phyloP scores from a whole-genome alignment of 257 asterid genomes.

The Ballota nigra region DNA sequence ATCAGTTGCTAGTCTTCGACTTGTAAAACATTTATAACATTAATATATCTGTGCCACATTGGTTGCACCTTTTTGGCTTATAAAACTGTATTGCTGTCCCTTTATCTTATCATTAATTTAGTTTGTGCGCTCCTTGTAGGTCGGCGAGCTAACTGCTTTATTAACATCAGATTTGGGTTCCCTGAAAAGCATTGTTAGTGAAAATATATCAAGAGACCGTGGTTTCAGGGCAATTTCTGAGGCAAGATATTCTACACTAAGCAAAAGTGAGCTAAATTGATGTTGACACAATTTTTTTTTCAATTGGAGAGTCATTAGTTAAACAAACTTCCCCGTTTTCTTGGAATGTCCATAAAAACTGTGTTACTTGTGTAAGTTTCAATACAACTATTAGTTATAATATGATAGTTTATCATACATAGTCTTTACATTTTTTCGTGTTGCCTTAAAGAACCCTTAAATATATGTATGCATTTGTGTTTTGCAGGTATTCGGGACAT shows the following conservation, averaged over 20 bases:
- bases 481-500: conserved; percentile 85
- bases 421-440: conserved; percentile 8
- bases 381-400: neutral
- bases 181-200: conserved; percentile 80
- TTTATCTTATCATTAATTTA: conserved; percentile 9
- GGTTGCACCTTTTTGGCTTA: neutral
- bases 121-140: conserved; percentile 46
- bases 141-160: conserved; percentile 89
- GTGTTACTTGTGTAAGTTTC: conserved; percentile 6
- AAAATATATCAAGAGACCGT: conserved; percentile 93
- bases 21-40: neutral
- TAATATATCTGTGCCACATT: neutral
- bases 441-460: conserved; percentile 17
- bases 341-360: conserved; percentile 9
- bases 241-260: conserved; percentile 87
- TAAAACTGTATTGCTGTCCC: neutral
- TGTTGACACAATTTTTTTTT: conserved; percentile 21
- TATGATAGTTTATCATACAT: neutral
- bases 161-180: conserved; percentile 93
- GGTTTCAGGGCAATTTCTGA: conserved; percentile 97
- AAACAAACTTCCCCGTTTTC: neutral
- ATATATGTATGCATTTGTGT: conserved; percentile 10
- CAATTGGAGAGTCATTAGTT: conserved; percentile 1
- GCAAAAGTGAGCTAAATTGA: conserved; percentile 64
- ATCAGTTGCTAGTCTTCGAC: neutral